A percentile compares a stretch with the other conserved stretches of the same genome.
Evolutionary conservation across 306 rosid species (phyloP).

Genomic region (Luffa aegyptiaca): DNA sequence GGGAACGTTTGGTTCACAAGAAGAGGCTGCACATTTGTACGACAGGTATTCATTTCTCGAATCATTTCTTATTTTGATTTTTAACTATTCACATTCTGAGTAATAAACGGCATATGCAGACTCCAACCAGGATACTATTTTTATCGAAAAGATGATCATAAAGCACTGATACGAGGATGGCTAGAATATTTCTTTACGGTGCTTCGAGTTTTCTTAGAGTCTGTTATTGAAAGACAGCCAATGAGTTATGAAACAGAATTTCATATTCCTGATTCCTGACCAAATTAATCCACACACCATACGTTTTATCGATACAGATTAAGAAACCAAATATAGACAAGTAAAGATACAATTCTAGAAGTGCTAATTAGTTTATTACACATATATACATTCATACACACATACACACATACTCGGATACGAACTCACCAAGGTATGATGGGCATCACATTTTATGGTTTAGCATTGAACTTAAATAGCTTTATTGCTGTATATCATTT

Average conservation of each 20-base stretch:
- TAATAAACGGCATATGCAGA: not conserved
- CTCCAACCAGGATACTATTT: not conserved
- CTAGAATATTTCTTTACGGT: not conserved
- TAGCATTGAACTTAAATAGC: not conserved
- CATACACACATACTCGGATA: not conserved
- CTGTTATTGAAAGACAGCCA: not conserved
- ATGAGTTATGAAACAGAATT: not conserved
- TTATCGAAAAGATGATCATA: not conserved
- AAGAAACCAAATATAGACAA: not conserved
- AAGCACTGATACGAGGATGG: not conserved
- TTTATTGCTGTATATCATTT: not conserved
- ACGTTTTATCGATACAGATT: not conserved
- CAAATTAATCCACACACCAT: not conserved
- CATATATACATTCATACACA: not conserved
- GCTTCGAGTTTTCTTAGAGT: not conserved
- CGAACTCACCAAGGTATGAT: not conserved
- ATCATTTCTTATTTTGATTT: not conserved
- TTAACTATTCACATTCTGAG: not conserved
- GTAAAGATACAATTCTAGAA: not conserved
- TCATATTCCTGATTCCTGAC: not conserved
- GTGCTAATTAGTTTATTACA: not conserved
- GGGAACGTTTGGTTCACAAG: slow-evolving; percentile 89
- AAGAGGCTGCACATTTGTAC: slow-evolving; percentile 85
- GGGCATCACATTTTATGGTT: not conserved
- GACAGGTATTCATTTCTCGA: slow-evolving; percentile 44